Conservation (phyloP, 192 early-diverging fungal species). For the Coemansia brasiliensis region DNA sequence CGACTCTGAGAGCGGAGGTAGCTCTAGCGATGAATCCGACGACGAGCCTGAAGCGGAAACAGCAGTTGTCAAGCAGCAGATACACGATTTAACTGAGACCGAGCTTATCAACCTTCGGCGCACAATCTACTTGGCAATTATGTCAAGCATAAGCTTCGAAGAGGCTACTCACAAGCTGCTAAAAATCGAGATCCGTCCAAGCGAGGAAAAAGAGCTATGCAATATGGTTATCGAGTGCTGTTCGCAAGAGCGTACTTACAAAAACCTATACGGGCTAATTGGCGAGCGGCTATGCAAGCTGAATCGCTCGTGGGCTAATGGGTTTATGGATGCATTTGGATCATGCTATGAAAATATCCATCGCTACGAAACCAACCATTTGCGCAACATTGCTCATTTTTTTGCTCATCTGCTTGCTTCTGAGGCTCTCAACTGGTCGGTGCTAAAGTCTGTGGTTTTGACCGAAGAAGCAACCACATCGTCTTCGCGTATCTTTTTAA, state of each 20-base stretch:
- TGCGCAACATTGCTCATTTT: constrained; percentile 90
- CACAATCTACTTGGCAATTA: constrained; percentile 94
- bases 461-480: constrained; percentile 97
- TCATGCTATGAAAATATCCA: constrained; percentile 90
- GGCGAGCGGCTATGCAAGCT: constrained; percentile 92
- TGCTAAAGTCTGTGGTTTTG: constrained; percentile 73
- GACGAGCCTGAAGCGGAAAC: constrained; percentile 8
- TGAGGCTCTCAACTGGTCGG: constrained; percentile 83
- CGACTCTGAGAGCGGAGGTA: constrained; percentile 48
- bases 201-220: constrained; percentile 87
- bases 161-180: constrained; percentile 95
- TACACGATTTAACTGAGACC: constrained; percentile 88
- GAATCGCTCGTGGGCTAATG: constrained; percentile 72
- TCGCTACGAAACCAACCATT: constrained; percentile 86
- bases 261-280: constrained; percentile 89
- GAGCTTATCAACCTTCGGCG: constrained; percentile 83
- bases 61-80: constrained; percentile 44
- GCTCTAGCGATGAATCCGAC: constrained; percentile 26
- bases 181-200: constrained; percentile 77
- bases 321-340: constrained; percentile 76
- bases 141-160: constrained; percentile 93
- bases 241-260: constrained; percentile 91
- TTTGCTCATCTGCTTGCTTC: constrained; percentile 86
- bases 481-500: constrained; percentile 94
- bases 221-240: constrained; percentile 99